Base-by-base conservation (phyloP, 176 grass and related monocot species). In the Musa acuminata region DNA sequence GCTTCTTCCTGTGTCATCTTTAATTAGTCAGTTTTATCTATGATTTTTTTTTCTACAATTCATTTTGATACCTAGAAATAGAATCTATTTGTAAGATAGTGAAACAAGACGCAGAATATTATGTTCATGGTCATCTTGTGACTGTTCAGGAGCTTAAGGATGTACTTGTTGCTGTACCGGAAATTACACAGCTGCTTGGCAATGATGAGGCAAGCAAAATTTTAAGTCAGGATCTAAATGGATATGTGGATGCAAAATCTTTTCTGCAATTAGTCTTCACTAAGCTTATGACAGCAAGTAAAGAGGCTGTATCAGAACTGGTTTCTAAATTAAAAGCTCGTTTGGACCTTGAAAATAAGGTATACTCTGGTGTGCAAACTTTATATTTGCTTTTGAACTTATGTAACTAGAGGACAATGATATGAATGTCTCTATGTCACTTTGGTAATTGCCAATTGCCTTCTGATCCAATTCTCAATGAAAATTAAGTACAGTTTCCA, bases 211-310 rank as follows among this genome's bases (percentile, higher is more conserved):
- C 55, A 57, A 58, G 20, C 51, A 83, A 89, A 78, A 49, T 91
- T 66, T 91, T 80, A 77, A 2, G 79, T 11, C 70, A 84, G 69
- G 82, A 78, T 11, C 72, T 73, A 53, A 73, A 85, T 80, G 83
- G 74, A 11, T 53, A 55, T 27, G 72, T 54, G 43, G 84, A 83
- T 75, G 60, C 79, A 65, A 96, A 88, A 74, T 64, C 22, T 24
- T 69, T 48, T 82, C 75, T 96, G 43, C 72, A 81, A 26, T 87
- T 85, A 77, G 81, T 86, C 25, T 92, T 96, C 55, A 79, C 81
- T 70, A 92, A 85, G 76, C 81, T 96, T 69, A 96, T 92, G 89
- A 84, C 59, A 66, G 83, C 87, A 19, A 92, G 50, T 83, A 87
- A 88, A 68, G 93, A 84, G 13, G 49, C 52, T 68, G 80, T 92